phyloP scores from a whole-genome alignment of 345 rosid species.

The Rhizophora apiculata region DNA sequence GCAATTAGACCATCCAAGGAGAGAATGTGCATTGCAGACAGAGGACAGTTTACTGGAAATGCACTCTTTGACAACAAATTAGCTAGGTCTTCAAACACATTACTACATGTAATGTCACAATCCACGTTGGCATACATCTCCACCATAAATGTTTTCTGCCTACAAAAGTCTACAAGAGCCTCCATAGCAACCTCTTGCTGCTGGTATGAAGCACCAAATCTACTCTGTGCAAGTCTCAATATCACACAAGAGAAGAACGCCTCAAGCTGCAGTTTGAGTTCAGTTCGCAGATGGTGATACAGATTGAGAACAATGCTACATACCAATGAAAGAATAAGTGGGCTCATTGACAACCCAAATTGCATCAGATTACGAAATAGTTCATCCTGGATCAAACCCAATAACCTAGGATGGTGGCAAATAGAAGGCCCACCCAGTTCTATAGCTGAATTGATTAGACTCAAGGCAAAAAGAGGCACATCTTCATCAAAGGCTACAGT shows the following conservation, averaged over 20 bases:
- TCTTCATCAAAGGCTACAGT: slow-evolving; percentile 90
- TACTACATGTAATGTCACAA: slow-evolving; percentile 97
- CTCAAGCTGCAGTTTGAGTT: slow-evolving; percentile 92
- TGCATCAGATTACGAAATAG: slow-evolving; percentile 92
- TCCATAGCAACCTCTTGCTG: slow-evolving; percentile 99
- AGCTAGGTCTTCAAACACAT: slow-evolving; percentile 95
- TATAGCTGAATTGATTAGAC: slow-evolving; percentile 89
- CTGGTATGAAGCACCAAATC: slow-evolving; percentile 84
- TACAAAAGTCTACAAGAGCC: slow-evolving; percentile 96
- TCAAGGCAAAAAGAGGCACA: slow-evolving; percentile 93
- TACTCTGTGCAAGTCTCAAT: slow-evolving; percentile 96
- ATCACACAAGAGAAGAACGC: slow-evolving; percentile 98
- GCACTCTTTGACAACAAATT: slow-evolving; percentile 94
- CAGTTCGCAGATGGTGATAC: slow-evolving; percentile 79
- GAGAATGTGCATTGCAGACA: slow-evolving; percentile 96
- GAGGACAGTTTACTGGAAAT: slow-evolving; percentile 93
- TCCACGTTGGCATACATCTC: slow-evolving; percentile 99
- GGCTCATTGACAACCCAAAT: slow-evolving; percentile 91
- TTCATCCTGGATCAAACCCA: slow-evolving; percentile 92
- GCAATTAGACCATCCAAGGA: slow-evolving; percentile 95
- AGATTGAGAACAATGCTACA: slow-evolving; percentile 92
- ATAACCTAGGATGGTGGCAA: slow-evolving; percentile 71
- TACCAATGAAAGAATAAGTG: slow-evolving; percentile 94
- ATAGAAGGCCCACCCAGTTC: slow-evolving; percentile 88
- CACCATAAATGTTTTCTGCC: slow-evolving; percentile 98